Conservation (phyloP, 495 filamentous ascomycete species). For the Daldinia childiae region DNA sequence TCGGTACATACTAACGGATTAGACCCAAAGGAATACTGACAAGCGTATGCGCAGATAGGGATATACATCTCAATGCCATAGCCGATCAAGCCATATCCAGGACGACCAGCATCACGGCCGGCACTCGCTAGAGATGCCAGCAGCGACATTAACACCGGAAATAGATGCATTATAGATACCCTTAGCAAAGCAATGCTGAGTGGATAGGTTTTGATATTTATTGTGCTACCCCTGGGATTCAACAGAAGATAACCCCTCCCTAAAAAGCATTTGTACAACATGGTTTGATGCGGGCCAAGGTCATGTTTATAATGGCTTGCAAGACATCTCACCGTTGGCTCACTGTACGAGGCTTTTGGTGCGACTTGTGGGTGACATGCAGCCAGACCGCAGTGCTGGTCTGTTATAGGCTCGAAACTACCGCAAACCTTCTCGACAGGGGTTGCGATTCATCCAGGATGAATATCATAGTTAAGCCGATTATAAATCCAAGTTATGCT, state of each 20-base stretch:
- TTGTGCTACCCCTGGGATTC: background rate
- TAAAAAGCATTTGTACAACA: background rate
- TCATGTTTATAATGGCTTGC: background rate
- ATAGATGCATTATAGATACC: background rate
- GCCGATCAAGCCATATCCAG: constrained; percentile 10
- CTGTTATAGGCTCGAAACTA: constrained; percentile 11
- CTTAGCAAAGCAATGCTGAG: background rate
- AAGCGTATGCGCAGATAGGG: constrained; percentile 13
- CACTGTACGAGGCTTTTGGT: background rate
- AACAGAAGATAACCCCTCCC: background rate
- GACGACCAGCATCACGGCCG: constrained; percentile 6
- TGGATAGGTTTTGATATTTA: background rate
- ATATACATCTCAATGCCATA: constrained; percentile 17
- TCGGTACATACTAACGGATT: constrained; percentile 3
- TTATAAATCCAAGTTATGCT: background rate
- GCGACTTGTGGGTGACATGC: background rate
- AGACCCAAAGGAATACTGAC: constrained; percentile 5
- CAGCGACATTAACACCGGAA: background rate
- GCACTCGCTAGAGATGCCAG: background rate
- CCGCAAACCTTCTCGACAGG: constrained; percentile 8
- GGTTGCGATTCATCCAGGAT: background rate
- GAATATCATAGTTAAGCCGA: background rate
- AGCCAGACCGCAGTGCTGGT: background rate
- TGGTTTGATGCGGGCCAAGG: background rate
- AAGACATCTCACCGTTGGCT: background rate